Base-by-base conservation (phyloP, 495 filamentous ascomycete genomes). In the Daldinia bambusicola region DNA sequence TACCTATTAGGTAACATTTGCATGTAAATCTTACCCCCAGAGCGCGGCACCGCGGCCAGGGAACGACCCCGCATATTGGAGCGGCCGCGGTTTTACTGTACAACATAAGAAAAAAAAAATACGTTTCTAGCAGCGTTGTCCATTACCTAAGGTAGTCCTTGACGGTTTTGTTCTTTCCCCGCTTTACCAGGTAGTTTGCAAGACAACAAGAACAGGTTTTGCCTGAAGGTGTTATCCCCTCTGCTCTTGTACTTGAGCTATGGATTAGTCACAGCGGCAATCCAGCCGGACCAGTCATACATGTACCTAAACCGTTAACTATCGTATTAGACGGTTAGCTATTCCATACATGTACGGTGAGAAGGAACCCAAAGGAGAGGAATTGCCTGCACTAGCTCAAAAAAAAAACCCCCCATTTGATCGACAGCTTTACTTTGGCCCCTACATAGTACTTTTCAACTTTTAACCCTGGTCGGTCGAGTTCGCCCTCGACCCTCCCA, bases 381-480 rank as follows among this genome's bases (percentile, higher is more conserved):
- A 48, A 72, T 53, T 18, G 63, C 62, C 52, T 62, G 57, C 41
- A 53, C 52, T 66, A 66, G 67, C 20, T 70, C 36, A 37, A 69
- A 63, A 45, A 34, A 60, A 48, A n/a, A n/a, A n/a, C n/a, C n/a
- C n/a, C 59, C 14, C 30, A 65, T 65, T 60, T 61, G 67, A 70
- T 70, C 67, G 61, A 56, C 55, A 61, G 34, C 55, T 66, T 40
- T 31, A 53, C 55, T 48, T 52, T 52, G 41, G 51, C 34, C 36
- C 30, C 55, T 67, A 55, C 50, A 56, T 55, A 55, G 6, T 53
- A 31, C 51, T 53, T 43, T 63, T 66, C 63, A 55, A 67, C 69
- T 71, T 26, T 26, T 63, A 48, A 63, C 43, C 63, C 69, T 45
- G 37, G 64, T 72, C 69, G 52, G 62, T 65, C 61, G 38, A 72